Base-by-base conservation (phyloP, 176 grass and related monocot species). In the Leersia perrieri region DNA sequence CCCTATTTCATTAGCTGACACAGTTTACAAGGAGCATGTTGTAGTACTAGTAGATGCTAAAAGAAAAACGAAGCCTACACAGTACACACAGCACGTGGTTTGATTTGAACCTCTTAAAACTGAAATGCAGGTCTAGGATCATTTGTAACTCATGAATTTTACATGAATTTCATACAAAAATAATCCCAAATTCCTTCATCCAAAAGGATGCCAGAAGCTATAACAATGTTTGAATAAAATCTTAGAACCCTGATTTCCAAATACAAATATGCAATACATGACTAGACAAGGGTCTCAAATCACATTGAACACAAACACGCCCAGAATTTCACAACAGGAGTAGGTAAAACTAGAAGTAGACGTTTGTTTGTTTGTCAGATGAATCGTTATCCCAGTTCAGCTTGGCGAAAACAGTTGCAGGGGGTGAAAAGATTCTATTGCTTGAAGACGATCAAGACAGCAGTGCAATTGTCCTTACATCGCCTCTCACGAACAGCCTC, bases 401-500 rank as follows among this genome's bases (percentile, higher is more conserved):
- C 16, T 51, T 51, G 2, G 1, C 0, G 47, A 51, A 20, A 51
- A 51, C 4, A 5, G 47, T 51, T 5, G 16, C 49, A 53, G 1
- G 14, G 40, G 60, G 5, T 33, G 22, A 33, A 16, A 12, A 15
- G 7, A 33, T 73, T 42, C 65, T 80, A 84, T 66, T 89, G 88
- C 81, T 81, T 95, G 73, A 98, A 95, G 27, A 91, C 70, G 41
- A 93, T 91, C 58, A 98, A 69, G 26, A 98, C 78, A 57, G 95
- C 92, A 5, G 95, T 93, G 84, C 95, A 95, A 64, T 98, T 98
- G 83, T 98, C 95, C 83, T 93, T 98, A 81, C 95, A 98, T 32
- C 88, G 86, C 78, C 95, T 86, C 72, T 98, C 95, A 11, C 92
- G 92, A 20, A 98, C 62, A 72, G 90, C 95, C 87, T 98, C 95